Evolutionary conservation across 805 yeast genomes (phyloP).

Genomic region (Clavispora asparagi): DNA sequence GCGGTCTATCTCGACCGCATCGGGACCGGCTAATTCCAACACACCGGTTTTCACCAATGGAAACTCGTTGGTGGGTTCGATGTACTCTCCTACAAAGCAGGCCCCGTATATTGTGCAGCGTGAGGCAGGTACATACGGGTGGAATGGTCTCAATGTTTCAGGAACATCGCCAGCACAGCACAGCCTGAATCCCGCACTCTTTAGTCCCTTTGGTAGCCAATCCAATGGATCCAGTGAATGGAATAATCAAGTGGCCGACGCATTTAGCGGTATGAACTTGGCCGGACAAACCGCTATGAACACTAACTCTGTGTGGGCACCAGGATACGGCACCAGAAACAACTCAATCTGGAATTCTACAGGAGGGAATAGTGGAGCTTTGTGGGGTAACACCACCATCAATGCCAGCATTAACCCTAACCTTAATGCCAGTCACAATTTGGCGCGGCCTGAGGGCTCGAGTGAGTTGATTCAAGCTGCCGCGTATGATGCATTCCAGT

Average conservation of each 20-base stretch:
- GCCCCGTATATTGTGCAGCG: background rate
- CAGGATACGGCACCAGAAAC: slow-evolving; percentile 9
- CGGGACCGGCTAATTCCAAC: slow-evolving; percentile 3
- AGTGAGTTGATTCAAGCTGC: slow-evolving; percentile 32
- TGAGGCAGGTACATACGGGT: background rate
- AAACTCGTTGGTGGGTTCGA: background rate
- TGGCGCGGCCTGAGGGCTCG: background rate
- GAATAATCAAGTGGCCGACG: background rate
- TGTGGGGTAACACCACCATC: background rate
- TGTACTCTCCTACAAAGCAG: slow-evolving; percentile 1
- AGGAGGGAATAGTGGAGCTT: background rate
- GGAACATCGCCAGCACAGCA: background rate
- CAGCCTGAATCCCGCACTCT: background rate
- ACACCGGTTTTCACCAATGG: background rate
- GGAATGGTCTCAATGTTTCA: background rate
- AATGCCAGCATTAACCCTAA: background rate
- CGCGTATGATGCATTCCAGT: slow-evolving; percentile 35
- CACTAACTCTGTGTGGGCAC: background rate
- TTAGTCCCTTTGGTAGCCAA: background rate
- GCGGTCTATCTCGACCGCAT: slow-evolving; percentile 10
- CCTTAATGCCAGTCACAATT: background rate
- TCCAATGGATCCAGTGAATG: background rate
- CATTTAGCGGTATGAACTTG: background rate
- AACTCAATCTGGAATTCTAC: slow-evolving; percentile 27
- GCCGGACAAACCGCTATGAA: background rate